Evolutionary conservation across 2,329 filamentous ascomycete species (phyloP), one percentile per base, ranked within the genome.

Genomic region (Hyphodiscus sp.): DNA sequence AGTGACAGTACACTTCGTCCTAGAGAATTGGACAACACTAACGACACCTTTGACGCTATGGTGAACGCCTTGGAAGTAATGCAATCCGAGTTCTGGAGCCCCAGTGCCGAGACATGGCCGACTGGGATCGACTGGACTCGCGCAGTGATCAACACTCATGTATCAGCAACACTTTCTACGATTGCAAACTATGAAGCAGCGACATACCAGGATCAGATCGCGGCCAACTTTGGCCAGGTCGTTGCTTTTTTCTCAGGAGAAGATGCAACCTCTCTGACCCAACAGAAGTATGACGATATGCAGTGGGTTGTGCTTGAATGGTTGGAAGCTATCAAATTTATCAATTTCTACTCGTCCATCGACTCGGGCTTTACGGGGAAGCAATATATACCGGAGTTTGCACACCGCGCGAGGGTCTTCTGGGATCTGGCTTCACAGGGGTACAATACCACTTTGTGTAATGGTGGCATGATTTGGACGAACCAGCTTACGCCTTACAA

Each of bases 251-350:
- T n/a, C 13, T 9, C 18, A 26, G 45, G 45, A 33, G 45, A 47
- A 13, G 11, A 47, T 19, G 20, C 18, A n/a, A 15, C 23, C 23
- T 9, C 45, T 11, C 8, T 47, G 10, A 30, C 30, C 15, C 26
- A 47, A 30, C 23, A 47, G 20, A 47, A 47, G 45, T 47, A 47
- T n/a, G 45, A 47, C 45, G 45, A 47, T 10, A 47, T 47, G 45
- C 45, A 30, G 29, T 47, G 45, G 45, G 45, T 47, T 30, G 18
- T 47, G 5, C 23, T 47, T 11, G 45, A 33, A 18, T 47, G 45
- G 45, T 30, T 47, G 15, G 45, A 47, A 47, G 45, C 45, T 30
- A 47, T 47, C 45, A 47, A 47, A 47, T 47, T 47, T 18, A 9
- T 47, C 9, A 47, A 5, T n/a, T 9, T n/a, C 7, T 33, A 47